Evolutionary conservation across 331 rosid genomes (phyloP).

Genomic region (Erythrophleum ivorense): DNA sequence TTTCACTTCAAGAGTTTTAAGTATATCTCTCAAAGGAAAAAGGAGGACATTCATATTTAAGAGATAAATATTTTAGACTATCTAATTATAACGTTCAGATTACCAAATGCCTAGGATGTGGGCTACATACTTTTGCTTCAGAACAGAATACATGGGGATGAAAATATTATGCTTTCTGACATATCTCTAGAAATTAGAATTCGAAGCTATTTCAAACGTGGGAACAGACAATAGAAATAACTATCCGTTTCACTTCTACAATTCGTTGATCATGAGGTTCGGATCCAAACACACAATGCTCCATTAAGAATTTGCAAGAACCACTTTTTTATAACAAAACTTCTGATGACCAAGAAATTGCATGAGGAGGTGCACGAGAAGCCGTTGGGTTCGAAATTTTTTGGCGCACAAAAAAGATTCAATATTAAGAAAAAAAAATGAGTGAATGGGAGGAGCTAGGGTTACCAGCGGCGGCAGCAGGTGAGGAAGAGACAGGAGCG

Average conservation of each 20-base stretch:
- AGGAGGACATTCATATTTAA: not conserved
- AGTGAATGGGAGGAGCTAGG: not conserved
- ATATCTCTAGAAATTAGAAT: not conserved
- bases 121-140: not conserved
- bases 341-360: not conserved
- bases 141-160: not conserved
- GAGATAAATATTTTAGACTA: not conserved
- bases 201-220: not conserved
- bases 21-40: not conserved
- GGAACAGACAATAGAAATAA: not conserved
- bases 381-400: not conserved
- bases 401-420: too few relatives aligned
- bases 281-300: not conserved
- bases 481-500: constrained; percentile 29
- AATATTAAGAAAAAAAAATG: too few relatives aligned
- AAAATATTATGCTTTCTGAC: not conserved
- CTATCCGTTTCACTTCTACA: not conserved
- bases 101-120: not conserved
- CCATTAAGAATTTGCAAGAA: not conserved
- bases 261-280: not conserved
- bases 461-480: constrained; percentile 55
- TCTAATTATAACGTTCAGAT: not conserved
- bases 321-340: not conserved
- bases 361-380: not conserved
- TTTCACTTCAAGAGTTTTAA: not conserved